Evolutionary conservation across 805 yeast genomes (phyloP), one percentile per base, ranked within the genome.

Genomic region (Tetrapisispora taiwanensis): DNA sequence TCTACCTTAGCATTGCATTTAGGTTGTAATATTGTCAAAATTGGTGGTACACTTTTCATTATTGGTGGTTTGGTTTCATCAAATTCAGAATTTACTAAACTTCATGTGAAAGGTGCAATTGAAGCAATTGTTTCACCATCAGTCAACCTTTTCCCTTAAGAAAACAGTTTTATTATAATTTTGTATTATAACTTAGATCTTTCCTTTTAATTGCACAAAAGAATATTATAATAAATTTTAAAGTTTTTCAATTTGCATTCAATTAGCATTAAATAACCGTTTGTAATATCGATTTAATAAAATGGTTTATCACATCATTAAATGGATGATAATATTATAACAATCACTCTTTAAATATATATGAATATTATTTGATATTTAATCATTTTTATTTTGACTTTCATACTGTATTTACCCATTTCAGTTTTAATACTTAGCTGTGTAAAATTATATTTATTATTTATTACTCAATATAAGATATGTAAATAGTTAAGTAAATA

Each of bases 91-190:
- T 18, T 46, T 6, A 37, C 48, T 8, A 51, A 48, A 14, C 30
- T 51, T 8, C 52, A 56, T 36, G 30, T 62, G 22, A 54, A 65
- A 28, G 64, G 66, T 13, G 56, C 64, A 1, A 39, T 60, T 7
- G 35, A 59, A 15, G 52, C 56, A 26, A 51, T 56, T 24, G 51
- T 53, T 5, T 47, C 59, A 6, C 65, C 66, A 1, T 43, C 58
- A 10, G 51, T 54, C 30, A 53, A 51, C 34, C 39, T 58, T 22
- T 49, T 56, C 20, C 45, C 51, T 36, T 55, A 41, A 46, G n/a
- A 28, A 28, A 7, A 28, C 10, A 10, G n/a, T n/a, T n/a, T 14
- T 12, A 28, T 28, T 14, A 28, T 28, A 28, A 28, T 7, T 7
- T 4, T 28, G 10, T 14, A 10, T 4, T 4, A 28, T 4, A 28